Conservation (phyloP, 2,329 filamentous ascomycete species). For the Nigrospora osmanthi region DNA sequence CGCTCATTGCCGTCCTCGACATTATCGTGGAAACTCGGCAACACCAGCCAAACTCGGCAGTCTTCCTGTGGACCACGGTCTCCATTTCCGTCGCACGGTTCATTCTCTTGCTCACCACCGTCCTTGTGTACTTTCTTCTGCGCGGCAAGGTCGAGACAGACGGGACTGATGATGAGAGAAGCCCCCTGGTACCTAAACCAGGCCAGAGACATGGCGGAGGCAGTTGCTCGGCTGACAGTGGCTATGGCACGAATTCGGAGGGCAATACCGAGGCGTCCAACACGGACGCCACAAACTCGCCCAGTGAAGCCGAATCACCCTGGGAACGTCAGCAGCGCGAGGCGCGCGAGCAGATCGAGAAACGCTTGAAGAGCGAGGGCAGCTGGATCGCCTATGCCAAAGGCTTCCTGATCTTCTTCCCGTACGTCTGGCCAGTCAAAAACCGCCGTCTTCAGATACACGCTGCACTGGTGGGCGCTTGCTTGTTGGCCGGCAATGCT, state of each 20-base stretch:
- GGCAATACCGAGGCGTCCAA: constrained; percentile 21
- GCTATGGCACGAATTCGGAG: constrained; percentile 35
- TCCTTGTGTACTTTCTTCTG: constrained; percentile 18
- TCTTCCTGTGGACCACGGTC: constrained; percentile 19
- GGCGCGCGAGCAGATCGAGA: constrained; percentile 52
- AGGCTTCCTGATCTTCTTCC: constrained; percentile 68
- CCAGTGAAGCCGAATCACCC: constrained; percentile 39
- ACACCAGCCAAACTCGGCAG: constrained; percentile 2
- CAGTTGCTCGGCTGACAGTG: constrained; percentile 20
- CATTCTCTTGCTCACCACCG: constrained; percentile 16
- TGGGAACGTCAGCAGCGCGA: constrained; percentile 46
- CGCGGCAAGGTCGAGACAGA: constrained; percentile 10
- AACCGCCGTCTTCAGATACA: constrained; percentile 60
- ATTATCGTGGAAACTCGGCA: constrained; percentile 13
- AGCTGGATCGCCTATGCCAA: constrained; percentile 73
- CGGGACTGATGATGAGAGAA: constrained; percentile 42
- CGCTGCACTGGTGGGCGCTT: constrained; percentile 57
- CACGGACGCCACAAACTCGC: constrained; percentile 18
- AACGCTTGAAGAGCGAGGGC: constrained; percentile 65
- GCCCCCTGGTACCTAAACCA: constrained; percentile 46
- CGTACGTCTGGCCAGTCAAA: constrained; percentile 69
- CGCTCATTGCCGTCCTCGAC: constrained; percentile 32
- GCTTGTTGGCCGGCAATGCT: constrained; percentile 62
- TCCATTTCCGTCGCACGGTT: constrained; percentile 23
- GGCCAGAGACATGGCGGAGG: constrained; percentile 17